A percentile compares a stretch with the other conserved stretches of the same genome.
Conservation (phyloP, 306 rosid species). For the Leucaena leucocephala region DNA sequence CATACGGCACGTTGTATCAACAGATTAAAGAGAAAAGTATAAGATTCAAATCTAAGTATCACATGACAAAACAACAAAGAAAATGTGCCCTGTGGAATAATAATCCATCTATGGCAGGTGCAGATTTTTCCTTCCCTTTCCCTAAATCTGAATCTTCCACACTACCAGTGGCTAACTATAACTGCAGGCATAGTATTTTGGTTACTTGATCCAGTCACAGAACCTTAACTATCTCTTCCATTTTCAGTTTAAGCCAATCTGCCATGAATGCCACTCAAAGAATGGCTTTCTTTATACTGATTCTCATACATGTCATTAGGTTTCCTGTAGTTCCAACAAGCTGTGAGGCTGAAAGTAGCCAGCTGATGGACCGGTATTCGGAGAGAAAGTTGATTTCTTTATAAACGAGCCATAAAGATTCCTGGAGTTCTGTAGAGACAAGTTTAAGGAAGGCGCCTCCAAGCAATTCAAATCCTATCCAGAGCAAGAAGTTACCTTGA, state of each 20-base stretch:
- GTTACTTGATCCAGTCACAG: too few species aligned
- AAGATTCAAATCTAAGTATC: conserved; percentile 48
- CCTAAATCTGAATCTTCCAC: conserved; percentile 45
- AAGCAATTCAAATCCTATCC: conserved; percentile 76
- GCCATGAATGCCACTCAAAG: conserved; percentile 57
- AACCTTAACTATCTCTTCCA: conserved; percentile 2
- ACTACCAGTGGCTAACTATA: conserved; percentile 17
- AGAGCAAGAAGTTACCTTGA: conserved; percentile 50
- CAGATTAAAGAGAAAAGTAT: conserved; percentile 46
- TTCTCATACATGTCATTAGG: conserved; percentile 45
- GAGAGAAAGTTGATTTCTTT: conserved; percentile 58
- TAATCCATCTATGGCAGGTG: conserved; percentile 28
- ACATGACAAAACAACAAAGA: conserved; percentile 63
- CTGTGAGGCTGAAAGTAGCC: conserved; percentile 33
- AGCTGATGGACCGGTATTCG: too few species aligned
- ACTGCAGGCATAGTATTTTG: too few species aligned
- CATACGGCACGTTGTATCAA: conserved; percentile 42
- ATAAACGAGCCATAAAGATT: conserved; percentile 40
- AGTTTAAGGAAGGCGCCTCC: conserved; percentile 64
- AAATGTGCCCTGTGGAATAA: conserved; percentile 34
- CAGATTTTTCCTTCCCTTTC: conserved; percentile 28
- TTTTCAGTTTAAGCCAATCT: conserved; percentile 34
- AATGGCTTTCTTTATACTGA: conserved; percentile 45
- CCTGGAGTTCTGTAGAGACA: conserved; percentile 50
- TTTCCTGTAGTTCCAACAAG: conserved; percentile 42